These are phyloP conservation scores for Tolypocladium tropicale DNA, from an alignment of 2,329 filamentous ascomycete genomes.

Conservation along the genomic window DNA sequence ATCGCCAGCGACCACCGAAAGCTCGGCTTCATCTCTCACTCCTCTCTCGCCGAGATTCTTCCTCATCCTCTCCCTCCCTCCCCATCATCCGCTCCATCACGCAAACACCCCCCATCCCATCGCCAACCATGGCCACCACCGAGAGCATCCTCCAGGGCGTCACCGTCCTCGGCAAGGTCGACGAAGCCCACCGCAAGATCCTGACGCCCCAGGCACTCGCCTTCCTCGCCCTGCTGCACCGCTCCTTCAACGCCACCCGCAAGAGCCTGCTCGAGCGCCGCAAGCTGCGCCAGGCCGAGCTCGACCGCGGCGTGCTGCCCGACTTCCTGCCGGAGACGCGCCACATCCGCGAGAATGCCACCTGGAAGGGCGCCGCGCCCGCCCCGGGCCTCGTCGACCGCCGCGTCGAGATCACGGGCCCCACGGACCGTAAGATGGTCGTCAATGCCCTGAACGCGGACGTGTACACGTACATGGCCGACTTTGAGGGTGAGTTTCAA, in stretches of 20 bases:
- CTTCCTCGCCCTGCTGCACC: conserved; percentile 89
- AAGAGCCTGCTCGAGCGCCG: conserved; percentile 84
- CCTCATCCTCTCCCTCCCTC: conserved; percentile 1
- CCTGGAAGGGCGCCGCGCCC: conserved; percentile 87
- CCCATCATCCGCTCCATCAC: background rate
- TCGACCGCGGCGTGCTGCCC: conserved; percentile 78
- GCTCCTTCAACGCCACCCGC: conserved; percentile 83
- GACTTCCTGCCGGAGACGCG: conserved; percentile 95
- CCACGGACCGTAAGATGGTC: conserved; percentile 97
- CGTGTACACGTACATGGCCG: conserved; percentile 98
- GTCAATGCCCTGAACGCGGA: conserved; percentile 93
- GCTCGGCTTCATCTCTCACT: conserved; percentile 2
- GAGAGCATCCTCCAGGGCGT: conserved; percentile 81
- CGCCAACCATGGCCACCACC: conserved; percentile 49
- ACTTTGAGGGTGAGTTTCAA: conserved; percentile 72
- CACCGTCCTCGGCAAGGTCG: conserved; percentile 69
- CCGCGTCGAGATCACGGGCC: conserved; percentile 92
- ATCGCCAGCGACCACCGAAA: conserved; percentile 4
- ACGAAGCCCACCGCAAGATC: conserved; percentile 77
- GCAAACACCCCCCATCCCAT: conserved; percentile 6
- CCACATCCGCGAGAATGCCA: conserved; percentile 86
- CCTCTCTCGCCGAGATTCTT: background rate
- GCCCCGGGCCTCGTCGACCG: conserved; percentile 89
- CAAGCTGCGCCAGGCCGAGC: conserved; percentile 77
- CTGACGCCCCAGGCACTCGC: conserved; percentile 81